phyloP scores from a whole-genome alignment of 768 basidiomycete genomes.

The Mycena rebaudengoi region DNA sequence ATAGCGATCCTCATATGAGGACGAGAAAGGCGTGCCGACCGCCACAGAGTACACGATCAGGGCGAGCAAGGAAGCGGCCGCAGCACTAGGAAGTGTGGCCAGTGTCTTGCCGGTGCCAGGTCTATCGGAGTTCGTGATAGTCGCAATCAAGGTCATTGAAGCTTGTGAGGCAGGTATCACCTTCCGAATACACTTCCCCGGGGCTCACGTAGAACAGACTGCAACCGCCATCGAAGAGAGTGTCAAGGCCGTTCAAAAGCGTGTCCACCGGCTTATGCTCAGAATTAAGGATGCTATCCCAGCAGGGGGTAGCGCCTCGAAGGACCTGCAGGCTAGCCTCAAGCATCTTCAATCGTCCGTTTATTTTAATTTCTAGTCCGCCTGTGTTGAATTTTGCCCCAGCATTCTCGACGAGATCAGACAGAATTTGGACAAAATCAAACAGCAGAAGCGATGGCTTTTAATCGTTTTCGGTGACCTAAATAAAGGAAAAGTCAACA shows the following conservation, averaged over 20 bases:
- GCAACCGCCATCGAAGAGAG: background rate
- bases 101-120: background rate
- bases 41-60: background rate
- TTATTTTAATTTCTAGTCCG: background rate
- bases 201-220: background rate
- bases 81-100: background rate
- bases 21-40: background rate
- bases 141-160: constrained; percentile 8
- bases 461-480: background rate
- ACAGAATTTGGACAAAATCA: constrained; percentile 1
- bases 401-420: constrained; percentile 3
- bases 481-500: background rate
- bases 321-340: background rate
- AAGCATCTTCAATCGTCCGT: background rate
- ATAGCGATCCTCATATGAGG: background rate
- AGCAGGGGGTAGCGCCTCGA: background rate
- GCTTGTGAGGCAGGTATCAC: constrained; percentile 2
- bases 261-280: background rate
- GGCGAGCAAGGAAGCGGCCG: background rate
- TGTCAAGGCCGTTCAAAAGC: background rate
- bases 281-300: background rate
- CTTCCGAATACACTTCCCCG: background rate
- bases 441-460: background rate
- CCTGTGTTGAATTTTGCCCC: background rate
- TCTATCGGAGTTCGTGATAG: background rate